Percentiles rank a stretch among this genome's conserved stretches.
Evolutionary conservation across 192 early-diverging fungal genomes (phyloP).

Genomic region (Umbelopsis ramanniana): DNA sequence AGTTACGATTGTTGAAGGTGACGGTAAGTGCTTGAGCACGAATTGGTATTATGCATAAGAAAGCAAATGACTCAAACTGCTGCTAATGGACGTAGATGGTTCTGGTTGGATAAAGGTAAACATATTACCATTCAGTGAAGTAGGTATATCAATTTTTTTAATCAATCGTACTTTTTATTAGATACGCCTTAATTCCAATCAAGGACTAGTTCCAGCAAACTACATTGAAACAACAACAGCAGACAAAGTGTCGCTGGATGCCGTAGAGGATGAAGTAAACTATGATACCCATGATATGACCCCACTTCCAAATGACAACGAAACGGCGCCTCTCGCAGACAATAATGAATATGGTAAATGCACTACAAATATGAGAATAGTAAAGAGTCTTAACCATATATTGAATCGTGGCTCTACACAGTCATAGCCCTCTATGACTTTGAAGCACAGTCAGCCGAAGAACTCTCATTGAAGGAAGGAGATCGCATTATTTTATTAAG

Average conservation of each 20-base stretch:
- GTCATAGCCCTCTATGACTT: constrained; percentile 59
- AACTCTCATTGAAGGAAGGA: constrained; percentile 50
- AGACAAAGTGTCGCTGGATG: neutral
- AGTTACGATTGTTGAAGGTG: constrained; percentile 57
- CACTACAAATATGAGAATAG: neutral
- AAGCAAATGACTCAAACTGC: constrained; percentile 1
- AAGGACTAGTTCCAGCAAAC: constrained; percentile 55
- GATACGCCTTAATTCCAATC: constrained; percentile 23
- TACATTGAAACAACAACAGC: constrained; percentile 31
- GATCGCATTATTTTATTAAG: constrained; percentile 53
- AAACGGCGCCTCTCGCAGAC: neutral
- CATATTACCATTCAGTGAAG: neutral
- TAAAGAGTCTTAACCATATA: neutral
- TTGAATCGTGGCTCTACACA: constrained; percentile 4
- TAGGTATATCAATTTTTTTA: neutral
- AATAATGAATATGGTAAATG: constrained; percentile 9
- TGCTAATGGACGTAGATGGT: constrained; percentile 47
- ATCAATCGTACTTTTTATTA: neutral
- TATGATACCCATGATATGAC: neutral
- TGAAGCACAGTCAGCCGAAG: constrained; percentile 53
- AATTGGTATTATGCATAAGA: neutral
- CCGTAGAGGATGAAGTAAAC: neutral
- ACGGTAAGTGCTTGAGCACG: constrained; percentile 40
- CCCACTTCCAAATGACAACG: too few relatives aligned
- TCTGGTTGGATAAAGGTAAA: constrained; percentile 66